Base-by-base conservation (phyloP, 2,329 filamentous ascomycete genomes). In the Zopfia rhizophila region DNA sequence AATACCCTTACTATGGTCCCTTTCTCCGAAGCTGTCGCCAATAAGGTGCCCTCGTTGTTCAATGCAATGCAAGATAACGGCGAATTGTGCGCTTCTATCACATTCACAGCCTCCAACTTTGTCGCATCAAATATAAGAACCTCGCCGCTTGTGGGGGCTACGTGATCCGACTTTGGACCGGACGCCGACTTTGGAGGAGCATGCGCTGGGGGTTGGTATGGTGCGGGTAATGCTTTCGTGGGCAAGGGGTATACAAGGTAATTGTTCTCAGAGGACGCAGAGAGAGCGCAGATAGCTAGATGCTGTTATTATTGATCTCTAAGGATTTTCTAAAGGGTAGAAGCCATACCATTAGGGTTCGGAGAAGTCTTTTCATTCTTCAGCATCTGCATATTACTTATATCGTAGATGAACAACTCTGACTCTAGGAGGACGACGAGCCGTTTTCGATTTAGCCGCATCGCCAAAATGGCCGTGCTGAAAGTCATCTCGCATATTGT, bases 401-500 rank as follows among this genome's bases (percentile, higher is more conserved):
- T 97, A 72, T 99, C 94, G 77, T 99, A 99, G 36, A 99, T 82
- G 74, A 97, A 99, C 53, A 97, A 96, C 69, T 96, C 89, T 62
- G 96, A 91, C 70, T 99, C 94, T 45, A 97, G 82, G 11, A 97
- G 87, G 22, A 99, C 92, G 10, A 94, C 91, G 18, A 99, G 82
- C 25, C 94, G 87, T 73, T 97, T 97, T 58, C 94, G 84, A 72
- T 99, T 99, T 63, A 99, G 79, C 56, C 92, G 89, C 48, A 99
- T 91, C 14, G 93, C 92, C 28, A 97, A 83, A 8, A 99, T 91
- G 37, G 92, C 91, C n/a, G 92, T 96, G 10, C 93, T 93, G 63
- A 99, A 99, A 3, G 93, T 97, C 68, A 99, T 89, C 73, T 99
- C 94, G 83, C 94, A 99, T 71, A 99, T 97, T 48, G 95, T 90